A percentile compares a stretch with the other conserved stretches of the same genome.
These are phyloP conservation scores for Chenopodium suecicum DNA, from an alignment of 148 eudicot species.

Conservation along the genomic window DNA sequence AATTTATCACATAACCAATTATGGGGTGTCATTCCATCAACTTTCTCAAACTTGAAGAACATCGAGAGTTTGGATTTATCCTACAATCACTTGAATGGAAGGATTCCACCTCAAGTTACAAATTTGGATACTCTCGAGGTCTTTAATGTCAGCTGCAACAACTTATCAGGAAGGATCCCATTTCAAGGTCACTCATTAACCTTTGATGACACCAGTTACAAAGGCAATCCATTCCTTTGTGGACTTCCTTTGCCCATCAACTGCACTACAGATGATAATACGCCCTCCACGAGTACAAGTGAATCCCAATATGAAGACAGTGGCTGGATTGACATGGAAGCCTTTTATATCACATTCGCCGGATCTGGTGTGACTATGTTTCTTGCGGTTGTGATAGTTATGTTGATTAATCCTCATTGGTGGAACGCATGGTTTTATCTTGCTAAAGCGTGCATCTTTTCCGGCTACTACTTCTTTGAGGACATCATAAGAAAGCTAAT, in stretches of 20 bases:
- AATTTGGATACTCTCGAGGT: constrained; percentile 4
- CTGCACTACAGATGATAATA: not conserved
- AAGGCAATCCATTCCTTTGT: constrained; percentile 18
- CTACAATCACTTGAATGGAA: constrained; percentile 18
- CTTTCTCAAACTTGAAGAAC: constrained; percentile 3
- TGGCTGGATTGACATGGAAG: constrained; percentile 7
- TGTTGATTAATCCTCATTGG: constrained; percentile 21
- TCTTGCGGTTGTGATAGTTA: not conserved
- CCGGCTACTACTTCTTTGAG: not conserved
- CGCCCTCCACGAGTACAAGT: not conserved
- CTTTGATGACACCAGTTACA: constrained; percentile 12
- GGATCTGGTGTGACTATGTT: constrained; percentile 13
- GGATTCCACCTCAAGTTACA: not conserved
- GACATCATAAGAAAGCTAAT: not conserved
- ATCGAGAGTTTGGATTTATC: constrained; percentile 29
- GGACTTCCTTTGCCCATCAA: not conserved
- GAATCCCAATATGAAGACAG: not conserved
- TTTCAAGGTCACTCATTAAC: constrained; percentile 6
- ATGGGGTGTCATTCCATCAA: constrained; percentile 17
- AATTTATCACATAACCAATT: constrained; percentile 24
- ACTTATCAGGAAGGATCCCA: constrained; percentile 14
- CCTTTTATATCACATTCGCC: constrained; percentile 6
- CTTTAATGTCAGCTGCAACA: constrained; percentile 25
- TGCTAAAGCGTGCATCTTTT: not conserved
- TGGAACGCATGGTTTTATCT: constrained; percentile 8